Evolutionary conservation across 2,329 filamentous ascomycete genomes (phyloP), one percentile per base, ranked within the genome.

Genomic region (Lasiodiplodia gonubiensis): DNA sequence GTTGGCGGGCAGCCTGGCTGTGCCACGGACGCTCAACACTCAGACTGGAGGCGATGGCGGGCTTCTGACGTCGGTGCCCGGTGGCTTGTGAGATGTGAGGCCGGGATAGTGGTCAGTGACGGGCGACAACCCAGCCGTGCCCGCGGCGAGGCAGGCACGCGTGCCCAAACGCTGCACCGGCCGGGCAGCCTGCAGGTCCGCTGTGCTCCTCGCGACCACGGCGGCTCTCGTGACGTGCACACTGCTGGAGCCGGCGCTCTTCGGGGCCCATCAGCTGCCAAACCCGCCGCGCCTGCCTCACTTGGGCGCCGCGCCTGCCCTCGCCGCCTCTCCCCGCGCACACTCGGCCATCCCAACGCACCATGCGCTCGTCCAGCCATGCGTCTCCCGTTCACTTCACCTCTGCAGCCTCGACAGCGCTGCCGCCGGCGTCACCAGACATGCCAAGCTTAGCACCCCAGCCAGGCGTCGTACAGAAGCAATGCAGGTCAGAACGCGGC

Each of bases 41-140:
- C 25, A 39, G 25, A 14, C n/a, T 8, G 54, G 33, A 37, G 54
- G n/a, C 12, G 57, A 30, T 39, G 39, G 57, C 59, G 42, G 57
- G n/a, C 37, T 63, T 63, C 59, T 63, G 59, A 63, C 59, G 59
- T 63, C 59, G 59, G 42, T 37, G 59, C 25, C 57, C 27, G 59
- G 42, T 21, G 59, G 23, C 59, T 63, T 63, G 59, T 63, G 59
- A 63, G 59, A 63, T 11, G 59, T 63, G 59, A 63, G 59, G 59
- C 46, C 59, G 59, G 59, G 59, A 63, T 63, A 51, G 59, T 51
- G 27, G 59, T 51, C 59, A 63, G 59, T 63, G 46, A 63, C 33
- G 27, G 59, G 46, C 39, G 25, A 49, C 25, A 27, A 37, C 55
- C 55, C 55, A 59, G 18, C 37, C 35, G 42, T 25, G 23, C 18